Evolutionary conservation across 2,329 filamentous ascomycete species (phyloP).

Genomic region (Fusarium sp.): DNA sequence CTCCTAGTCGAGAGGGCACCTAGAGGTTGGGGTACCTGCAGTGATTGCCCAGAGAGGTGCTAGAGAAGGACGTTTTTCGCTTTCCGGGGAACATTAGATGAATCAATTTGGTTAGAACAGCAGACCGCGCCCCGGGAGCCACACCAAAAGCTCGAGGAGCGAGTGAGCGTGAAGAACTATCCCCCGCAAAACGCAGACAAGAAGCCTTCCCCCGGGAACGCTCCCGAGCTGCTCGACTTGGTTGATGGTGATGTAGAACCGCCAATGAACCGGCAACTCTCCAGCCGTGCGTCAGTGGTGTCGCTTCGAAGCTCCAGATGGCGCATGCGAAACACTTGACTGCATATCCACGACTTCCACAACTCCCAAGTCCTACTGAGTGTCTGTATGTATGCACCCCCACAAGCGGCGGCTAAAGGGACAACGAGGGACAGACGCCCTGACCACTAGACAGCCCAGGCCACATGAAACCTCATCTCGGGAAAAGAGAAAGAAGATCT

Average conservation of each 20-base stretch:
- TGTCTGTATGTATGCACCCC: neutral
- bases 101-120: conserved; percentile 41
- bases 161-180: conserved; percentile 33
- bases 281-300: neutral
- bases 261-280: neutral
- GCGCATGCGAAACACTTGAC: neutral
- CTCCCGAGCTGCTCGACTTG: conserved; percentile 12
- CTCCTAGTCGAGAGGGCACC: conserved; percentile 36
- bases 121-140: conserved; percentile 12
- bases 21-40: conserved; percentile 35
- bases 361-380: neutral
- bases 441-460: neutral
- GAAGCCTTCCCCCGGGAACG: conserved; percentile 14
- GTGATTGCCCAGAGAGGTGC: conserved; percentile 30
- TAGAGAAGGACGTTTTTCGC: conserved; percentile 28
- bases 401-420: neutral
- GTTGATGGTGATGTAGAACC: neutral
- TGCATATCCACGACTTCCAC: neutral
- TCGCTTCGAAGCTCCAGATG: neutral
- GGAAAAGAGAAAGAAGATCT: conserved; percentile 34
- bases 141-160: conserved; percentile 8
- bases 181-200: conserved; percentile 38
- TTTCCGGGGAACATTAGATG: conserved; percentile 34
- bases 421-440: neutral
- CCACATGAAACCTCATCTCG: conserved; percentile 14